Percentiles rank a stretch among this genome's conserved stretches.
Evolutionary conservation across 495 filamentous ascomycete species (phyloP).

Genomic region (Chaetomium tenue): DNA sequence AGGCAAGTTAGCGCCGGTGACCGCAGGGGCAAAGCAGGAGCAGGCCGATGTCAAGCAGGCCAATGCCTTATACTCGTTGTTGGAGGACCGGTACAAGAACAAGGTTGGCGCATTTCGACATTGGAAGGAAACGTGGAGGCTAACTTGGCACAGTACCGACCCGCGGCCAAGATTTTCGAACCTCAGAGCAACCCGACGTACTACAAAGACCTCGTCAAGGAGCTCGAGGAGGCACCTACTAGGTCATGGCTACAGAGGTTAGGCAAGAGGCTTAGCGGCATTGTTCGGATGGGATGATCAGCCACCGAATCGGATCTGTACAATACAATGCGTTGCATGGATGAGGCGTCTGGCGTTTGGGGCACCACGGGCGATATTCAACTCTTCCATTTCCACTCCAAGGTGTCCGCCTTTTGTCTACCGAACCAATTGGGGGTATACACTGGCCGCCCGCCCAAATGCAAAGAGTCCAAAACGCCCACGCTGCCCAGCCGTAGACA

Average conservation of each 20-base stretch:
- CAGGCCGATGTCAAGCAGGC: slow-evolving; percentile 52
- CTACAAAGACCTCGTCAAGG: slow-evolving; percentile 68
- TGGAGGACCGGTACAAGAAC: slow-evolving; percentile 69
- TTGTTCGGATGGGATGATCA: slow-evolving; percentile 54
- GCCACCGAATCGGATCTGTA: not conserved
- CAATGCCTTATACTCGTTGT: slow-evolving; percentile 71
- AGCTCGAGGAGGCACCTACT: slow-evolving; percentile 68
- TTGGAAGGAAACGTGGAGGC: no score
- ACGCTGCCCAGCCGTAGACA: not conserved
- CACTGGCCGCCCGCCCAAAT: slow-evolving; percentile 10
- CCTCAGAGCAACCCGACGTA: slow-evolving; percentile 75
- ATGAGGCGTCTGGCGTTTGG: slow-evolving; percentile 26
- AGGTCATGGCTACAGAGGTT: slow-evolving; percentile 58
- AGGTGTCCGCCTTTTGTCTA: slow-evolving; percentile 17
- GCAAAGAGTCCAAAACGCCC: slow-evolving; percentile 6
- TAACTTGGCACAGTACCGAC: slow-evolving; percentile 56
- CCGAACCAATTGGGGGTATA: slow-evolving; percentile 18
- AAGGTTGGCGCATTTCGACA: slow-evolving; percentile 42
- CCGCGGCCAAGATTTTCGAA: slow-evolving; percentile 58
- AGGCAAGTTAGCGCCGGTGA: slow-evolving; percentile 49
- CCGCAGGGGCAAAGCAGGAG: slow-evolving; percentile 29
- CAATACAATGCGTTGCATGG: slow-evolving; percentile 25
- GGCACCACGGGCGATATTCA: not conserved
- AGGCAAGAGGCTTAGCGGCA: slow-evolving; percentile 60
- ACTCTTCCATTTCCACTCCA: not conserved